Conservation (phyloP, 2,329 filamentous ascomycete genomes). For the Escovopsis sp. region DNA sequence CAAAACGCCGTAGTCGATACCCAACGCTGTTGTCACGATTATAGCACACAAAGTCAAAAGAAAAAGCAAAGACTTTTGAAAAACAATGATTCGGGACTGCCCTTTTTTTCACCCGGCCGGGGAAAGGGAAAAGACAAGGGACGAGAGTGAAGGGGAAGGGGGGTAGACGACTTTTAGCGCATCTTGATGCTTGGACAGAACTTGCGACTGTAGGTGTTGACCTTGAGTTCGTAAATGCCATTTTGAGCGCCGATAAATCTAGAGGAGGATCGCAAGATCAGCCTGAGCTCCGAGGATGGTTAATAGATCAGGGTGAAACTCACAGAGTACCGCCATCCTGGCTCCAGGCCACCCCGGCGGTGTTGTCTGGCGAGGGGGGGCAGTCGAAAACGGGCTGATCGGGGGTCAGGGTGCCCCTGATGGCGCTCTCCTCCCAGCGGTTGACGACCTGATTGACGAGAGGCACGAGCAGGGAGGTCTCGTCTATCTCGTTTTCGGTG, state of each 20-base stretch:
- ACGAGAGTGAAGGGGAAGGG: neutral
- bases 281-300: slow-evolving; percentile 1
- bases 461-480: slow-evolving; percentile 21
- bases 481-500: slow-evolving; percentile 20
- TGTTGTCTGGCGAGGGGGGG: slow-evolving; percentile 38
- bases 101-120: neutral
- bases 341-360: slow-evolving; percentile 48
- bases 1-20: slow-evolving; percentile 2
- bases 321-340: slow-evolving; percentile 45
- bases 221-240: slow-evolving; percentile 59
- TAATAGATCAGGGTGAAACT: slow-evolving; percentile 25
- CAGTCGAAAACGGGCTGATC: slow-evolving; percentile 29
- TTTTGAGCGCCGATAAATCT: slow-evolving; percentile 54
- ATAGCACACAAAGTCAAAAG: neutral
- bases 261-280: slow-evolving; percentile 7
- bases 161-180: slow-evolving; percentile 21
- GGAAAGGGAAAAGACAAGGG: neutral
- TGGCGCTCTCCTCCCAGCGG: slow-evolving; percentile 24
- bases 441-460: slow-evolving; percentile 23
- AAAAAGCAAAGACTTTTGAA: neutral
- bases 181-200: slow-evolving; percentile 39
- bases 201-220: slow-evolving; percentile 49
- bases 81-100: too few relatives aligned
- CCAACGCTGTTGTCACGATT: neutral
- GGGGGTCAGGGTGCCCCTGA: slow-evolving; percentile 16